Evolutionary conservation across 2,329 filamentous ascomycete genomes (phyloP).

Genomic region (Neonectria magnoliae): DNA sequence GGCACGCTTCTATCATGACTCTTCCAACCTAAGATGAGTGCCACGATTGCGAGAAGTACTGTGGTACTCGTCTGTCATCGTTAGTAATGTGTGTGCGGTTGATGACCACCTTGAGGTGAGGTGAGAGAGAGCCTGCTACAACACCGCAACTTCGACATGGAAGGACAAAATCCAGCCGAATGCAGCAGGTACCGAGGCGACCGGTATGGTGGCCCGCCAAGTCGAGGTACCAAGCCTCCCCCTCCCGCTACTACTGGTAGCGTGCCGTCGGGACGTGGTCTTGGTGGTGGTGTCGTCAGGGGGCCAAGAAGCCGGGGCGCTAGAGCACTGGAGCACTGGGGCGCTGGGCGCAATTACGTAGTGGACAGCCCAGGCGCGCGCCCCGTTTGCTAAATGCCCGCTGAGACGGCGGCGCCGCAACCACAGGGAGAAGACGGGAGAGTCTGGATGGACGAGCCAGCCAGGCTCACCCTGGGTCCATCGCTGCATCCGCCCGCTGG

Average conservation of each 20-base stretch:
- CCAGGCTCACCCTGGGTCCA: conserved; percentile 37
- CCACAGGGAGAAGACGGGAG: background rate
- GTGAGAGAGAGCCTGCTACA: background rate
- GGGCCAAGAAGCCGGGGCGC: conserved; percentile 5
- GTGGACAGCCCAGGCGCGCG: background rate
- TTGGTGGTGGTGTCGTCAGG: conserved; percentile 25
- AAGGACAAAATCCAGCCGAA: background rate
- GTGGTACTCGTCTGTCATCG: background rate
- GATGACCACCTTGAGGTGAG: conserved; percentile 2
- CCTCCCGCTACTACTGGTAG: conserved; percentile 3
- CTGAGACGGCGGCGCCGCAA: background rate
- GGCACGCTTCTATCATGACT: conserved; percentile 7
- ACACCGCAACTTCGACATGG: background rate
- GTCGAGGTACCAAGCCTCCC: conserved; percentile 9
- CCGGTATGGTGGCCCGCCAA: background rate
- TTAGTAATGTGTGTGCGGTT: background rate
- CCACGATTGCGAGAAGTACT: background rate
- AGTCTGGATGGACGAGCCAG: conserved; percentile 25
- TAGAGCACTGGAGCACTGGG: background rate
- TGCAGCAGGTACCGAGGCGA: conserved; percentile 8
- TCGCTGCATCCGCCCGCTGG: conserved; percentile 29
- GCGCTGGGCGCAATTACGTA: background rate
- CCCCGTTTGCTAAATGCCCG: background rate
- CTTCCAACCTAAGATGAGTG: conserved; percentile 9
- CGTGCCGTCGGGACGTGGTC: background rate